Evolutionary conservation across 1,139 yeast genomes (phyloP).

Genomic region (Yamadazyma jaroonii): DNA sequence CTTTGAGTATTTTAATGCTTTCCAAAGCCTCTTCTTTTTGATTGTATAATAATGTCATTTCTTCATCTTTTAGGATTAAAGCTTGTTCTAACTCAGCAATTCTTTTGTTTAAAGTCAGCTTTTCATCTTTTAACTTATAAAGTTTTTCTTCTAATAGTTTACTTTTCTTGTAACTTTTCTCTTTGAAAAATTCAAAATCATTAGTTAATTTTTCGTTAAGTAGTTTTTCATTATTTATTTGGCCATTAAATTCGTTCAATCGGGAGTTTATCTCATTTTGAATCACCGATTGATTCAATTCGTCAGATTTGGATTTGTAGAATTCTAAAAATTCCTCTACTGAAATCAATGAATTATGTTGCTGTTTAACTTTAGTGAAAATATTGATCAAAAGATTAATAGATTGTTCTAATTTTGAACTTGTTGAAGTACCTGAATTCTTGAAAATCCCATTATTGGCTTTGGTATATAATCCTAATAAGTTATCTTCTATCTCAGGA

Average conservation of each 20-base stretch:
- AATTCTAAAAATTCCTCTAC: constrained; percentile 29
- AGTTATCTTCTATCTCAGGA: constrained; percentile 57
- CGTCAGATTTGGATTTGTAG: constrained; percentile 27
- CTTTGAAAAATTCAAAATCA: constrained; percentile 19
- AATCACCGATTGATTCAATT: constrained; percentile 27
- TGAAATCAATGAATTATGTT: constrained; percentile 29
- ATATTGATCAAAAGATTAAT: constrained; percentile 27
- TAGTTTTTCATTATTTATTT: constrained; percentile 19
- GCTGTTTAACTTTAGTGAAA: constrained; percentile 36
- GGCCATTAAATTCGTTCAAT: constrained; percentile 19
- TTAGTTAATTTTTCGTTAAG: constrained; percentile 19
- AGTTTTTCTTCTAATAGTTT: constrained; percentile 20
- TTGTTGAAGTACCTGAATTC: constrained; percentile 57
- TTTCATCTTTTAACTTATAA: constrained; percentile 17
- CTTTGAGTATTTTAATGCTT: not conserved
- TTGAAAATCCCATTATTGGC: constrained; percentile 61
- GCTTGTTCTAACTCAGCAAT: constrained; percentile 6
- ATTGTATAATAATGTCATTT: not conserved
- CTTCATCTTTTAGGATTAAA: constrained; percentile 4
- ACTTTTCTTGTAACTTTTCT: constrained; percentile 17
- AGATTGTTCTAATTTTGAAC: constrained; percentile 47
- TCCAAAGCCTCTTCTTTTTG: not conserved
- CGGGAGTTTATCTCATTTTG: constrained; percentile 22
- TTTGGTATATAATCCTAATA: constrained; percentile 54
- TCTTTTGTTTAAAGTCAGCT: constrained; percentile 13